Evolutionary conservation across 306 rosid genomes (phyloP).

Genomic region (Inga oerstediana): DNA sequence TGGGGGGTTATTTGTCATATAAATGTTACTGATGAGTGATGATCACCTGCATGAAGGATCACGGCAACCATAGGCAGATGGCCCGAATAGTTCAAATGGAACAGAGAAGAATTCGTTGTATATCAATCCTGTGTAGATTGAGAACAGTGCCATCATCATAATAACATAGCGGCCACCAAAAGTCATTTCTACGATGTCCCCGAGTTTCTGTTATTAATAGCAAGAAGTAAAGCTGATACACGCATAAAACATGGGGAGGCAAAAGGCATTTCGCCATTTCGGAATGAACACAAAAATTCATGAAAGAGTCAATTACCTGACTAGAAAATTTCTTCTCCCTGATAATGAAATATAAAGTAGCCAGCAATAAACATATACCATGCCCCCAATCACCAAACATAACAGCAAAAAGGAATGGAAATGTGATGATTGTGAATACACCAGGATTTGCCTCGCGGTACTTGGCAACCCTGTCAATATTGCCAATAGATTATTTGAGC

Average conservation of each 20-base stretch:
- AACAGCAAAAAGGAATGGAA: conserved; percentile 59
- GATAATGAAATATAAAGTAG: conserved; percentile 53
- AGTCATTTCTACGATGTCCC: conserved; percentile 10
- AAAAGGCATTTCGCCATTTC: neutral
- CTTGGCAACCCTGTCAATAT: conserved; percentile 52
- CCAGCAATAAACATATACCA: conserved; percentile 51
- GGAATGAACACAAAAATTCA: neutral
- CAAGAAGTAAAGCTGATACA: neutral
- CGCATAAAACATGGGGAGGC: neutral
- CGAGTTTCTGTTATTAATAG: conserved; percentile 10
- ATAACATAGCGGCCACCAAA: conserved; percentile 22
- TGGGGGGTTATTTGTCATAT: neutral
- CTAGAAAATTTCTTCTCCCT: conserved; percentile 53
- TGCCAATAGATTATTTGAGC: conserved; percentile 7
- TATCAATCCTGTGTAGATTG: conserved; percentile 24
- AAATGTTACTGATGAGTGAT: neutral
- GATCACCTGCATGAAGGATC: conserved; percentile 14
- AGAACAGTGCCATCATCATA: conserved; percentile 23
- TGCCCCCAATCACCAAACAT: conserved; percentile 24
- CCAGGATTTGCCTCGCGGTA: conserved; percentile 66
- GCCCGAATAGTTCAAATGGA: conserved; percentile 17
- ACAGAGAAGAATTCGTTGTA: conserved; percentile 19
- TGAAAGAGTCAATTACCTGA: conserved; percentile 39
- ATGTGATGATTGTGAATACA: conserved; percentile 55
- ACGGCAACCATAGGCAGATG: conserved; percentile 19